Base-by-base conservation (phyloP, 805 yeast genomes). In the Cyberlindnera maclurae region DNA sequence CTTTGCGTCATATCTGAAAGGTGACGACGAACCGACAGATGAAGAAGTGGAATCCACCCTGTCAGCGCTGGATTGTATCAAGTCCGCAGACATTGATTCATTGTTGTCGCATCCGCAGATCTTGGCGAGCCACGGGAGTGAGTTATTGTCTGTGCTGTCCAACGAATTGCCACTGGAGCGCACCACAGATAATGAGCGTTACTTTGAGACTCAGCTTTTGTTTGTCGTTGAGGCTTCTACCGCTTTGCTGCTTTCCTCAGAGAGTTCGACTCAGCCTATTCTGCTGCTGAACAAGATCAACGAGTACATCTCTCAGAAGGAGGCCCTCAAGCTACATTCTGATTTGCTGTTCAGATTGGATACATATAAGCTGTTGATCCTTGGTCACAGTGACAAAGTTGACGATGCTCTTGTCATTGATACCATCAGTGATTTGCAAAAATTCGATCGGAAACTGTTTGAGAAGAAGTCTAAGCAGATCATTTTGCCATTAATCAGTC, bases 1-100 rank as follows among this genome's bases (percentile, higher is more conserved):
- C 0, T 80, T 93, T 51, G 88, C 97, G 1, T 86, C 96, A 0
- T 90, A 88, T 53, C 72, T 93, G 60, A 85, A 93, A 46, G 93
- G 97, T 15, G 97, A 88, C 52, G 94, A 86, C 38, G 97, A 90
- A 58, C 99, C 99, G 11, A 75, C 94, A 2, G 94, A 85, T 40
- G 95, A 86, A 53, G 97, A 90, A 50, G 81, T 93, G 36, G 95
- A 88, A 46, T 74, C 85, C 5, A 85, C 97, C 0, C 59, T 82
- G 12, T 79, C 87, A 5, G 83, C 96, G 0, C 63, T 82, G 31
- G 95, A 89, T 48, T 90, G 97, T 56, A 70, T 90, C 37, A 75
- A 75, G 37, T 76, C 90, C 1, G 77, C 93, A 45, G 73, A 74
- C 36, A 63, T 88, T 5, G 59, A 71, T 4, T 65, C 67, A 2